Conservation (phyloP, 148 eudicot species). For the Rhododendron ovatum region DNA sequence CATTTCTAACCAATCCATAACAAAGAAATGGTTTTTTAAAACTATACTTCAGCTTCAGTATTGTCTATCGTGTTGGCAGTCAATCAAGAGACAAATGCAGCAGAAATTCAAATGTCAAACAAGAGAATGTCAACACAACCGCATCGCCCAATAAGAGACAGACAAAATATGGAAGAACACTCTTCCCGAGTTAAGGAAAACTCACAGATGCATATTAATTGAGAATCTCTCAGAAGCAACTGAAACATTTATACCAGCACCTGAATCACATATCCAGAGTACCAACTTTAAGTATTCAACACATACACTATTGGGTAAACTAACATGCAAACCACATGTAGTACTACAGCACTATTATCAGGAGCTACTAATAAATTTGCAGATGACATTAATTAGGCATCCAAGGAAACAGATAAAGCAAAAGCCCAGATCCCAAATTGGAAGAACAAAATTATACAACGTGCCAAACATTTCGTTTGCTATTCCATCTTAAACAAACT, state of each 20-base stretch:
- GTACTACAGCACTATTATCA: background rate
- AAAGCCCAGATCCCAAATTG: background rate
- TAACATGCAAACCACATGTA: background rate
- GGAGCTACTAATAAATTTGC: background rate
- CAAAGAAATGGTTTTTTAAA: background rate
- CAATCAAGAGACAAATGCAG: background rate
- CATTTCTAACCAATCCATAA: background rate
- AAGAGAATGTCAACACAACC: conserved; percentile 1
- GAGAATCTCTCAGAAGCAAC: conserved; percentile 74
- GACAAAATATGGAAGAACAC: conserved; percentile 26
- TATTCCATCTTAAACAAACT: background rate
- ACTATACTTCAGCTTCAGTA: background rate
- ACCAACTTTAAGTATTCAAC: conserved; percentile 25
- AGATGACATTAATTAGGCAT: background rate
- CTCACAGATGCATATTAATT: conserved; percentile 75
- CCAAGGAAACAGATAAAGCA: conserved; percentile 6
- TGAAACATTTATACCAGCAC: conserved; percentile 68
- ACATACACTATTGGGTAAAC: conserved; percentile 6
- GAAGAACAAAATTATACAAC: background rate
- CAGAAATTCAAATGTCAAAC: conserved; percentile 4
- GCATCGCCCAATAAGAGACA: conserved; percentile 5
- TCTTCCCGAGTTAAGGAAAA: conserved; percentile 66
- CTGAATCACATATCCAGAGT: conserved; percentile 66
- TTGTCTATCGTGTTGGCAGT: background rate
- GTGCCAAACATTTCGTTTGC: background rate